These are phyloP conservation scores for Ogataea neopini DNA, from an alignment of 805 yeast genomes.

Conservation along the genomic window DNA sequence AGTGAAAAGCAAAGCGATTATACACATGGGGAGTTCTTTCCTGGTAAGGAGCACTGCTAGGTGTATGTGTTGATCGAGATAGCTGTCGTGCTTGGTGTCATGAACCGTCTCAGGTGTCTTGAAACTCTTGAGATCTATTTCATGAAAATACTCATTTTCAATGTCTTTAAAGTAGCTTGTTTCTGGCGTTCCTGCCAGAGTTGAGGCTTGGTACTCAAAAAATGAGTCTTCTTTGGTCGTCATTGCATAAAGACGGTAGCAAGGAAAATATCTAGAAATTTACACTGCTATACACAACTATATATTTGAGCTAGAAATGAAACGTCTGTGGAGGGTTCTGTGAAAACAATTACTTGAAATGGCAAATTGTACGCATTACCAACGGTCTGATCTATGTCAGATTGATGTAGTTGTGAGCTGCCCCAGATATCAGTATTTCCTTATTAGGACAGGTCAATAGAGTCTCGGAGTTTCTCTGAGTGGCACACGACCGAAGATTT, in stretches of 20 bases:
- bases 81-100: too few relatives aligned
- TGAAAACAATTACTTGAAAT: neutral
- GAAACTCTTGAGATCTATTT: too few relatives aligned
- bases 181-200: constrained; percentile 4
- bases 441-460: neutral
- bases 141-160: neutral
- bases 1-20: constrained; percentile 33
- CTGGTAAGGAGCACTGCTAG: constrained; percentile 29
- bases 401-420: neutral
- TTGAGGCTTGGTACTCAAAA: constrained; percentile 2
- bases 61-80: neutral
- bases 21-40: constrained; percentile 27
- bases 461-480: neutral
- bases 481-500: constrained; percentile 3
- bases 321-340: neutral
- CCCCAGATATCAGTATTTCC: neutral
- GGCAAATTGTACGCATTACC: neutral
- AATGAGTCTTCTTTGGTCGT: constrained; percentile 4
- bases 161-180: constrained; percentile 2
- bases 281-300: neutral
- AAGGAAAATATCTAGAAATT: too few relatives aligned
- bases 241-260: neutral
- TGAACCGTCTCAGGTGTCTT: too few relatives aligned
- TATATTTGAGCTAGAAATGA: neutral
- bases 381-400: neutral